A percentile compares a stretch with the other conserved stretches of the same genome.
These are phyloP conservation scores for Teratosphaeria zuluensis DNA, from an alignment of 2,329 filamentous ascomycete species.

Conservation along the genomic window DNA sequence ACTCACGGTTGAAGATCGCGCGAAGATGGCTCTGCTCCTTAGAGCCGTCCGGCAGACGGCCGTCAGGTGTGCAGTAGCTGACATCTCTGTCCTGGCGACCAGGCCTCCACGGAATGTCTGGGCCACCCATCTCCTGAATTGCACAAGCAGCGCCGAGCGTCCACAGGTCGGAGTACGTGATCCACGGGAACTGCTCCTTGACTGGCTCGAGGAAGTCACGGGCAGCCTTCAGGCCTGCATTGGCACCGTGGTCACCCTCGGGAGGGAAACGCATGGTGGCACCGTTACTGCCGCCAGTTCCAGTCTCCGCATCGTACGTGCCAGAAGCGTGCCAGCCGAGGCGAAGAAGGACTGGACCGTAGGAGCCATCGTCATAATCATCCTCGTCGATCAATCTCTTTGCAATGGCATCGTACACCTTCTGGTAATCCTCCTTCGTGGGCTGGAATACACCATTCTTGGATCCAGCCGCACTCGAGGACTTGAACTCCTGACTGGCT, in stretches of 20 bases:
- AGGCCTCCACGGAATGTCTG: constrained; percentile 76
- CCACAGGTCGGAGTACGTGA: constrained; percentile 93
- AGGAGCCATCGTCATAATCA: constrained; percentile 94
- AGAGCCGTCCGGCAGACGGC: constrained; percentile 73
- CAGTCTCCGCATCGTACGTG: constrained; percentile 80
- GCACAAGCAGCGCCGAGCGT: constrained; percentile 77
- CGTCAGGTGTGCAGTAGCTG: constrained; percentile 82
- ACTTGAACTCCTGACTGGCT: constrained; percentile 32
- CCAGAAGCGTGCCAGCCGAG: constrained; percentile 91
- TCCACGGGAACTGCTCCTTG: constrained; percentile 89
- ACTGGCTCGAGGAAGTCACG: constrained; percentile 89
- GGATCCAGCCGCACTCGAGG: constrained; percentile 18
- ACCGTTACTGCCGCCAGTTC: constrained; percentile 88
- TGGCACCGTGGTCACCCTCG: constrained; percentile 83
- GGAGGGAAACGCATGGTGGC: constrained; percentile 71
- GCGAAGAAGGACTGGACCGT: constrained; percentile 80
- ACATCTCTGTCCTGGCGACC: constrained; percentile 74
- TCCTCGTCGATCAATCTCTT: constrained; percentile 73
- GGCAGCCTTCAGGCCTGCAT: constrained; percentile 76
- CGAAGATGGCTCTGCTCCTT: constrained; percentile 76
- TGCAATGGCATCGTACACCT: constrained; percentile 85
- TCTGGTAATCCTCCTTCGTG: constrained; percentile 82
- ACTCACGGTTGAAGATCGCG: constrained; percentile 91
- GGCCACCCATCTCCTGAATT: constrained; percentile 92
- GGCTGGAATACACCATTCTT: constrained; percentile 51